Evolutionary conservation across 345 rosid genomes (phyloP).

Genomic region (Turritis glabra): DNA sequence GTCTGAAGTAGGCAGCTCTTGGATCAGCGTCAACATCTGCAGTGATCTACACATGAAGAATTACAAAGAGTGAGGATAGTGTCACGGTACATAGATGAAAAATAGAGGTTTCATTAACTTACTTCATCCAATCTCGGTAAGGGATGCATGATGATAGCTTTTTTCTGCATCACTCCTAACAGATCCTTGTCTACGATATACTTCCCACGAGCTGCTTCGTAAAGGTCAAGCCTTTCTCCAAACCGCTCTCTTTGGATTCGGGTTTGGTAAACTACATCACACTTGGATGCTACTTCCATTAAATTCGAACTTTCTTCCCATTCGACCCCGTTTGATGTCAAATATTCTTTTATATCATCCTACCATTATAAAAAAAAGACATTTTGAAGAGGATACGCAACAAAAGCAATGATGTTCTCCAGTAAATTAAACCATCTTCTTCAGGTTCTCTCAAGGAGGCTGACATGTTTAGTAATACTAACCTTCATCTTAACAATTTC

Average conservation of each 20-base stretch:
- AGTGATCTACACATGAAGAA: slow-evolving; percentile 51
- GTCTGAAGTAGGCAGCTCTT: slow-evolving; percentile 96
- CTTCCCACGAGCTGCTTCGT: slow-evolving; percentile 92
- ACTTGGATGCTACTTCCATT: slow-evolving; percentile 80
- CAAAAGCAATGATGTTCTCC: background rate
- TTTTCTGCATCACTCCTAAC: slow-evolving; percentile 73
- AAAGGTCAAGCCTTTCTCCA: slow-evolving; percentile 83
- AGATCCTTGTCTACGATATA: slow-evolving; percentile 70
- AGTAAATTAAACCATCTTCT: background rate
- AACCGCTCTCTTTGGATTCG: slow-evolving; percentile 91
- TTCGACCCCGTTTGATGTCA: slow-evolving; percentile 65
- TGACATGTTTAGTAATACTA: background rate
- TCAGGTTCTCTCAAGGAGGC: background rate
- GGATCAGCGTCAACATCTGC: slow-evolving; percentile 83
- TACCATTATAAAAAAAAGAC: slow-evolving; percentile 14
- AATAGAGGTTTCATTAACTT: background rate
- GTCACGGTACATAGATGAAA: background rate
- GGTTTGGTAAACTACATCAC: slow-evolving; percentile 90
- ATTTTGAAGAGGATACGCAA: background rate
- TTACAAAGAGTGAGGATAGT: background rate
- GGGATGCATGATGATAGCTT: slow-evolving; percentile 93
- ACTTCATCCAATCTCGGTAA: slow-evolving; percentile 97
- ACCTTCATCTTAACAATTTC: slow-evolving; percentile 98
- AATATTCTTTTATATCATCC: slow-evolving; percentile 93
- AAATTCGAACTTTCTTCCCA: slow-evolving; percentile 91